A percentile compares a stretch with the other conserved stretches of the same genome.
These are phyloP conservation scores for Porphyrellus cyaneotinctus DNA, from an alignment of 768 basidiomycete genomes.

Conservation along the genomic window DNA sequence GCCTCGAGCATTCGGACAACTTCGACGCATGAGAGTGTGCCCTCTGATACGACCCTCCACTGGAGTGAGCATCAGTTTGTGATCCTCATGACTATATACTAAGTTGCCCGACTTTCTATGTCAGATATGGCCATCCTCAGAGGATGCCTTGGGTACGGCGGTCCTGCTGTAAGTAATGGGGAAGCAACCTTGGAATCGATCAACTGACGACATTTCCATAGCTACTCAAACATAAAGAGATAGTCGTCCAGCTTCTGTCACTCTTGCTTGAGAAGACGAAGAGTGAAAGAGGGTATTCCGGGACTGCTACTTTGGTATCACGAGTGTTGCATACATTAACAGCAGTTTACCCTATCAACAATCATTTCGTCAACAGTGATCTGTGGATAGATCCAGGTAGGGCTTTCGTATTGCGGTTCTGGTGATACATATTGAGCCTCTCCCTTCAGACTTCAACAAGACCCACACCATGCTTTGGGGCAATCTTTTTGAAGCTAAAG, in stretches of 20 bases:
- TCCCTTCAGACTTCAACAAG: conserved; percentile 51
- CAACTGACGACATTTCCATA: conserved; percentile 25
- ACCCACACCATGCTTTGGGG: conserved; percentile 77
- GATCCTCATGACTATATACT: background rate
- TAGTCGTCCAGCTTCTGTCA: conserved; percentile 58
- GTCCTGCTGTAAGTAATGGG: conserved; percentile 46
- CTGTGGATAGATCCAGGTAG: conserved; percentile 77
- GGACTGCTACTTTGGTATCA: conserved; percentile 72
- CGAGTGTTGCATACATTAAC: conserved; percentile 72
- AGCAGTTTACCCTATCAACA: conserved; percentile 71
- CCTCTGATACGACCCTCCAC: conserved; percentile 86
- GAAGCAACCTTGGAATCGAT: background rate
- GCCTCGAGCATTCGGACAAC: conserved; percentile 85
- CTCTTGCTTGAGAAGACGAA: conserved; percentile 76
- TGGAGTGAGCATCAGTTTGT: conserved; percentile 61
- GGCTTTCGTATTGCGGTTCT: conserved; percentile 17
- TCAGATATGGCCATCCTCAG: conserved; percentile 78
- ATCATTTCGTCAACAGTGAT: conserved; percentile 75
- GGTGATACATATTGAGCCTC: conserved; percentile 2
- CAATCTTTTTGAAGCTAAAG: conserved; percentile 66
- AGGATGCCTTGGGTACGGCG: conserved; percentile 76
- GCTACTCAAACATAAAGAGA: conserved; percentile 66
- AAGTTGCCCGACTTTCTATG: conserved; percentile 1
- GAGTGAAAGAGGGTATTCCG: conserved; percentile 84
- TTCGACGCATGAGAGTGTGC: conserved; percentile 64